phyloP scores from a whole-genome alignment of 495 filamentous ascomycete genomes.

The Hypoxylon fuscum region DNA sequence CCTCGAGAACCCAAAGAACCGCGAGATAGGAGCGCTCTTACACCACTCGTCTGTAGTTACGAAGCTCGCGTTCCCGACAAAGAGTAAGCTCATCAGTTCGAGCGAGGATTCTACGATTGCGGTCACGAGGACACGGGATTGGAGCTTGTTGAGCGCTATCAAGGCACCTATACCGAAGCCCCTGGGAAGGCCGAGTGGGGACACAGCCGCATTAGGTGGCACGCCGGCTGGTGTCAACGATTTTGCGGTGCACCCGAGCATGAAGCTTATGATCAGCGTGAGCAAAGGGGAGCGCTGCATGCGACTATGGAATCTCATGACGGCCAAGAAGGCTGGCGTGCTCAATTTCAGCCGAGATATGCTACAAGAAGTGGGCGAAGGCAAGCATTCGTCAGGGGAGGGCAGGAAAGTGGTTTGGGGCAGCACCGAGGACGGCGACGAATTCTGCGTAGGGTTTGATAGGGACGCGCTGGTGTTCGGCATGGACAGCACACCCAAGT shows the following conservation, averaged over 20 bases:
- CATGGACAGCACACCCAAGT: constrained; percentile 83
- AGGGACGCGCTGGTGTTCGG: constrained; percentile 85
- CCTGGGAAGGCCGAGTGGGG: constrained; percentile 84
- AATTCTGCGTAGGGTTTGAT: constrained; percentile 91
- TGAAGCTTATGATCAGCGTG: constrained; percentile 94
- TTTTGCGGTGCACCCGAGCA: constrained; percentile 93
- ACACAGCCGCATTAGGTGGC: constrained; percentile 84
- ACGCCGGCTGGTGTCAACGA: constrained; percentile 92
- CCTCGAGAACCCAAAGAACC: constrained; percentile 83
- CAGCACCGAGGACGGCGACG: constrained; percentile 67
- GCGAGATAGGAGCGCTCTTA: constrained; percentile 83
- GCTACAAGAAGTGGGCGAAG: constrained; percentile 75
- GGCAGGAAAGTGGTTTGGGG: constrained; percentile 88
- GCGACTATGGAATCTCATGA: constrained; percentile 96
- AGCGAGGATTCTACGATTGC: constrained; percentile 89
- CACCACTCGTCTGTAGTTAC: constrained; percentile 87
- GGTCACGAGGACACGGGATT: constrained; percentile 86
- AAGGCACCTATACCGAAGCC: constrained; percentile 88
- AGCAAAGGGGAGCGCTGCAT: constrained; percentile 88
- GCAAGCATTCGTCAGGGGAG: constrained; percentile 79
- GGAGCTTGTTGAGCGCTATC: constrained; percentile 86
- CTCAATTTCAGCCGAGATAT: constrained; percentile 79
- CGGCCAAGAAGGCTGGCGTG: constrained; percentile 92
- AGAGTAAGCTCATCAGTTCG: constrained; percentile 83
- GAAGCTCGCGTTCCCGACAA: constrained; percentile 80